Evolutionary conservation across 2,329 filamentous ascomycete genomes (phyloP).

Genomic region (Curvularia spicifera): DNA sequence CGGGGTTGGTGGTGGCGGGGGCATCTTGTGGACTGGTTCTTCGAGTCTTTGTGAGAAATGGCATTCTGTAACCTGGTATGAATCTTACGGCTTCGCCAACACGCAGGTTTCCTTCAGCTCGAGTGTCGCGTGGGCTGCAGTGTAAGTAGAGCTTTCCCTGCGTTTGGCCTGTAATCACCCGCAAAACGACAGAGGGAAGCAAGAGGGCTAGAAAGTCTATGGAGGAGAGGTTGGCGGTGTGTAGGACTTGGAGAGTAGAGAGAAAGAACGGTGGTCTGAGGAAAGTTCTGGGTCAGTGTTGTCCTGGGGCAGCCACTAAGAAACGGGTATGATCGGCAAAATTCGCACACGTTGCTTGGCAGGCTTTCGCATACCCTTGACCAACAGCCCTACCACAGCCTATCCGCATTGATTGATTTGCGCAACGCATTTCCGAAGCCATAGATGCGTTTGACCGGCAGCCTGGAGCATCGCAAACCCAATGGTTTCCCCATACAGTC

Average conservation of each 20-base stretch:
- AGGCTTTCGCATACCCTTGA: slow-evolving; percentile 1
- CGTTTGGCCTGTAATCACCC: slow-evolving; percentile 18
- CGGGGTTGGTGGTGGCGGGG: slow-evolving; percentile 63
- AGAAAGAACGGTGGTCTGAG: slow-evolving; percentile 10
- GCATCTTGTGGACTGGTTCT: slow-evolving; percentile 65
- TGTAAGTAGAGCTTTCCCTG: slow-evolving; percentile 23
- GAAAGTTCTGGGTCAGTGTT: slow-evolving; percentile 15
- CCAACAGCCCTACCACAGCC: neutral
- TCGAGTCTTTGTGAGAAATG: slow-evolving; percentile 63
- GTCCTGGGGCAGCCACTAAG: slow-evolving; percentile 13
- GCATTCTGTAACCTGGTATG: slow-evolving; percentile 59
- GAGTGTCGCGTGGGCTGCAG: slow-evolving; percentile 10
- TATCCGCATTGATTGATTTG: neutral
- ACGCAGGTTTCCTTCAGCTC: slow-evolving; percentile 26
- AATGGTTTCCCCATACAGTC: slow-evolving; percentile 5
- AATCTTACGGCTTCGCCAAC: slow-evolving; percentile 58
- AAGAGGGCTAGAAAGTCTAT: neutral
- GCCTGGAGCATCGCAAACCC: neutral
- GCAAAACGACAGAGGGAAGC: slow-evolving; percentile 10
- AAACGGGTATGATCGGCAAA: slow-evolving; percentile 21
- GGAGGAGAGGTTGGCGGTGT: neutral
- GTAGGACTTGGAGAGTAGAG: neutral
- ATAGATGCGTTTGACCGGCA: neutral
- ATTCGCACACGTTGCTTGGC: slow-evolving; percentile 15
- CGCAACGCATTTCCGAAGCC: neutral